Percentiles rank a stretch among this genome's conserved stretches.
Evolutionary conservation across 768 basidiomycete genomes (phyloP).

Genomic region (Lactifluus hygrophoroides): DNA sequence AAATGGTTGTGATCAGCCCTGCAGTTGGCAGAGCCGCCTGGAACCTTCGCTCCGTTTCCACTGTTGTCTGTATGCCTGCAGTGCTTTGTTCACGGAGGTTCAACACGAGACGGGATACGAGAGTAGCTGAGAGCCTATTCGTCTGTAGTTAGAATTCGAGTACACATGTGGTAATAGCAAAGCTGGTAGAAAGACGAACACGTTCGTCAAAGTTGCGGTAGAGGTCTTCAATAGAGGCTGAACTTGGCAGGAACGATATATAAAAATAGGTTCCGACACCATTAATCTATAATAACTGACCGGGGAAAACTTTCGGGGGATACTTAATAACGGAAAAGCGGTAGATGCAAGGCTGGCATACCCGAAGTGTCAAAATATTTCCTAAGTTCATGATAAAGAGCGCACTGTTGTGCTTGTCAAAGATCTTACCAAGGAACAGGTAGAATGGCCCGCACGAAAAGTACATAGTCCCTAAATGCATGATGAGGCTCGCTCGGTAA

Average conservation of each 20-base stretch:
- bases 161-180: not conserved
- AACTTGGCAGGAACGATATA: not conserved
- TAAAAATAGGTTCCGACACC: not conserved
- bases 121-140: not conserved
- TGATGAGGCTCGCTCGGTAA: not conserved
- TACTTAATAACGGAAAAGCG: not conserved
- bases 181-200: not conserved
- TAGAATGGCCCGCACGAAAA: slow-evolving; percentile 1
- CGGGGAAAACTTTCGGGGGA: slow-evolving; percentile 1
- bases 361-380: slow-evolving; percentile 12
- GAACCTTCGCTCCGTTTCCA: slow-evolving; percentile 1
- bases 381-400: slow-evolving; percentile 6
- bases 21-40: not conserved
- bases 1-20: not conserved
- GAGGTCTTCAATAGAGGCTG: slow-evolving; percentile 3
- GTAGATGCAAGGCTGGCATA: not conserved
- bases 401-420: not conserved
- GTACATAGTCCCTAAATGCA: slow-evolving; percentile 8
- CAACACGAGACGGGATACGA: slow-evolving; percentile 4
- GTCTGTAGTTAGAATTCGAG: not conserved
- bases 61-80: not conserved
- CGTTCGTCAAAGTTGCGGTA: slow-evolving; percentile 5
- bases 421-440: not conserved
- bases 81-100: not conserved
- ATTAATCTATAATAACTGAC: not conserved